These are phyloP conservation scores for Nemophila menziesii DNA, from an alignment of 257 asterid species.

Conservation along the genomic window DNA sequence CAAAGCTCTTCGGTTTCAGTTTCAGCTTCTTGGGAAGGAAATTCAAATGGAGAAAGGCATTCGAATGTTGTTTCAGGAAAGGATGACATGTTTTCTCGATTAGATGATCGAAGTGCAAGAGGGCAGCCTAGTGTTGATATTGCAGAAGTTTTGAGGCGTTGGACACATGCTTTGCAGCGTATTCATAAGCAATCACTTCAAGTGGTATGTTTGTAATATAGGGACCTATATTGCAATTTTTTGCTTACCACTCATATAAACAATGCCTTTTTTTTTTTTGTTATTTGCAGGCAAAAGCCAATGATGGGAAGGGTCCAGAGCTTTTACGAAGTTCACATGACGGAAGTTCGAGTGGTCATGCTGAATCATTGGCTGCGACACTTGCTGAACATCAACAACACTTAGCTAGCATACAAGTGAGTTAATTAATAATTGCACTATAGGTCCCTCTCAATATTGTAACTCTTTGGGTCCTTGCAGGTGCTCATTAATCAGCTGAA, in stretches of 20 bases:
- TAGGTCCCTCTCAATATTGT: neutral
- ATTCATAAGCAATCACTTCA: constrained; percentile 91
- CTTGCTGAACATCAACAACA: constrained; percentile 91
- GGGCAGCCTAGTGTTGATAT: constrained; percentile 93
- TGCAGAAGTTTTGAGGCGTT: constrained; percentile 90
- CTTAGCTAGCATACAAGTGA: constrained; percentile 92
- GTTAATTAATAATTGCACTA: constrained; percentile 1
- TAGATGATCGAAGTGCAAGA: constrained; percentile 66
- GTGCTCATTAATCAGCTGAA: constrained; percentile 93
- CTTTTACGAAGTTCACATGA: constrained; percentile 66
- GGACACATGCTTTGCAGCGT: constrained; percentile 99
- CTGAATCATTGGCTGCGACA: constrained; percentile 80
- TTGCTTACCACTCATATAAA: too few species aligned
- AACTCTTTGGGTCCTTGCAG: constrained; percentile 27
- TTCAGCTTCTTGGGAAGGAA: constrained; percentile 29
- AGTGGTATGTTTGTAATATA: constrained; percentile 59
- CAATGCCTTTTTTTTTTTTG: too few species aligned
- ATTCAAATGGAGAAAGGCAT: constrained; percentile 25
- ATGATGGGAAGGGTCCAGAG: constrained; percentile 94
- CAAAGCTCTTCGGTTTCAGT: too few species aligned
- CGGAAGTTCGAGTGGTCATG: constrained; percentile 69
- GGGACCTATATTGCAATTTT: too few species aligned
- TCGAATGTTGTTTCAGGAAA: constrained; percentile 27
- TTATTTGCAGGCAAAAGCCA: constrained; percentile 70
- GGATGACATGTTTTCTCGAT: constrained; percentile 42